Conservation (phyloP, 441 rosid species). For the Hypseocharis bilobata region DNA sequence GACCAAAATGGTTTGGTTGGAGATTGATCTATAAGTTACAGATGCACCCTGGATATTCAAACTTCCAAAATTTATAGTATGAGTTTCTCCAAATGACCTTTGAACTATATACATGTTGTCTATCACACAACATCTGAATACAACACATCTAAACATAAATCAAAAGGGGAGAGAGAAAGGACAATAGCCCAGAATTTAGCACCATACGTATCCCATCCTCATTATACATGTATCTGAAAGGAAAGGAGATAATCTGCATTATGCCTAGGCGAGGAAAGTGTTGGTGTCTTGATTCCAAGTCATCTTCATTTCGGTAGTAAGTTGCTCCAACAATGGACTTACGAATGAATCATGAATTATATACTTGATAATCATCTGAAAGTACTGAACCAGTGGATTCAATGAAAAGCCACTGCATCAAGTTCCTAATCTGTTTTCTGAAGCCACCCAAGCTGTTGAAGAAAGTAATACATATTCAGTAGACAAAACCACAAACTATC, state of each 20-base stretch:
- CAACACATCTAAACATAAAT: not conserved
- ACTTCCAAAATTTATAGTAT: not conserved
- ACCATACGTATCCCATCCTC: not conserved
- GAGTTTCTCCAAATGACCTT: constrained; percentile 1
- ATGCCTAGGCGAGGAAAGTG: not conserved
- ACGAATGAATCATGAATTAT: not conserved
- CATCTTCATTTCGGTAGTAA: not conserved
- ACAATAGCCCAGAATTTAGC: not conserved
- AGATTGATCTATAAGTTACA: not conserved
- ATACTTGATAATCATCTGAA: not conserved
- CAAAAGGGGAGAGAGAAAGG: not conserved
- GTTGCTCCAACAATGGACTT: constrained; percentile 7
- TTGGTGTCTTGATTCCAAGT: not conserved
- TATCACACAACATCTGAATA: not conserved
- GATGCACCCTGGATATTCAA: not conserved
- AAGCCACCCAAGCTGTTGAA: constrained; percentile 63
- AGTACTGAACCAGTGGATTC: not conserved
- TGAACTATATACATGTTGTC: not conserved
- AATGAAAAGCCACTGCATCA: not conserved
- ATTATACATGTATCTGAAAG: not conserved
- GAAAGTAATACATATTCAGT: not conserved
- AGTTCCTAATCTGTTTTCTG: constrained; percentile 37
- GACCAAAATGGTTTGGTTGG: not conserved
- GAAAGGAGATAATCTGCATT: not conserved
- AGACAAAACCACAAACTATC: not conserved